These are phyloP conservation scores for Myxozyma sirexii DNA, from an alignment of 805 yeast genomes.

Conservation along the genomic window DNA sequence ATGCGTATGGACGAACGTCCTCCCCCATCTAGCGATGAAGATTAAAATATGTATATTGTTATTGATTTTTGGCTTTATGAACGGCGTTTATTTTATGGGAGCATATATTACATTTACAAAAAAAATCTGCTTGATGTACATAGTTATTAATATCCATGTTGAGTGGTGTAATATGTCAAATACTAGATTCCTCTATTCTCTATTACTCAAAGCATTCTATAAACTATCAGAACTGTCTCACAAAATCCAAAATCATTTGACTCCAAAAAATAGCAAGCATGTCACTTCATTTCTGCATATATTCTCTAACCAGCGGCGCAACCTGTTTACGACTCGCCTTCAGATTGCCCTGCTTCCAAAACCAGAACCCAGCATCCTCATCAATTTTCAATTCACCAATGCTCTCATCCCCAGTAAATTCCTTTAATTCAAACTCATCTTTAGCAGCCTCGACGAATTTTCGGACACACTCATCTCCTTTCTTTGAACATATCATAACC, in stretches of 20 bases:
- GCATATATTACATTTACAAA: background rate
- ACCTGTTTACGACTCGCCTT: conserved; percentile 83
- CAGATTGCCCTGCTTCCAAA: conserved; percentile 55
- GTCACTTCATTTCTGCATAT: conserved; percentile 15
- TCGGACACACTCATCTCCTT: conserved; percentile 34
- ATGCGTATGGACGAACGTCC: conserved; percentile 78
- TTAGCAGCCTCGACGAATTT: conserved; percentile 30
- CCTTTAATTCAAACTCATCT: conserved; percentile 39
- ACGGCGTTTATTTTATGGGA: background rate
- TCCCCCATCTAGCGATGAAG: conserved; percentile 90
- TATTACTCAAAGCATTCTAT: no score
- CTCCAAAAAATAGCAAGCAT: no score
- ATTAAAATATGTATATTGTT: conserved; percentile 38
- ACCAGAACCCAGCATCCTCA: conserved; percentile 16
- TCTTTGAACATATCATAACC: conserved; percentile 35
- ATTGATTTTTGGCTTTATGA: background rate
- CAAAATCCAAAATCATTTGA: background rate
- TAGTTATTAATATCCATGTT: background rate
- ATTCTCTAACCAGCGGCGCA: conserved; percentile 57
- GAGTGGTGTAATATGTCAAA: background rate
- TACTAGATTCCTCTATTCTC: background rate
- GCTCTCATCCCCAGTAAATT: conserved; percentile 17
- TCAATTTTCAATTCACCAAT: conserved; percentile 21
- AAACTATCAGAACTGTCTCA: no score
- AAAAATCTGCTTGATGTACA: background rate